Conservation (phyloP, 106 monocot genomes). For the Vanilla planifolia region DNA sequence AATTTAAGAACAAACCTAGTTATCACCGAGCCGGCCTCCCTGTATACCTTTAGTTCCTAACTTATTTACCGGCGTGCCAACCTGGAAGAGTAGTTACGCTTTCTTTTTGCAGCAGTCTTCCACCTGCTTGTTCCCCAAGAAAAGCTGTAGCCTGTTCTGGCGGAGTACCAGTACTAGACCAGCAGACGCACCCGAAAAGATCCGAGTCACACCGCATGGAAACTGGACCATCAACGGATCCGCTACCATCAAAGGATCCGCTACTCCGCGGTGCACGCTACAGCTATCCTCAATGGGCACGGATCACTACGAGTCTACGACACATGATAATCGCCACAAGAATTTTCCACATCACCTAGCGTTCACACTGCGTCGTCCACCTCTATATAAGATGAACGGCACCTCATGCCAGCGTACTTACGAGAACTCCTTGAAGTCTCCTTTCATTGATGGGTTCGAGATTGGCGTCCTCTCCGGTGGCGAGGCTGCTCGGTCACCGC, state of each 20-base stretch:
- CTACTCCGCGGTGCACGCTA: neutral
- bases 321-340: too few species aligned
- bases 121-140: neutral
- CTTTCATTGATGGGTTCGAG: slow-evolving; percentile 11
- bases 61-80: too few species aligned
- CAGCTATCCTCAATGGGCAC: neutral
- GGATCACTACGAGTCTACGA: too few species aligned
- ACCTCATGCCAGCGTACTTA: neutral
- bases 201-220: neutral
- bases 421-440: neutral
- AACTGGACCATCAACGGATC: neutral
- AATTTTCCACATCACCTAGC: neutral
- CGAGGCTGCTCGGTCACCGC: slow-evolving; percentile 8
- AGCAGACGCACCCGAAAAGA: neutral
- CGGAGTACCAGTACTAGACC: neutral
- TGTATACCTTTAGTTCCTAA: too few species aligned
- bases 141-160: neutral
- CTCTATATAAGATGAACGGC: neutral
- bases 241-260: neutral
- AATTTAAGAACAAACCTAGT: too few species aligned
- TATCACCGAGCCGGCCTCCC: too few species aligned
- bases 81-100: too few species aligned
- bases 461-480: slow-evolving; percentile 7
- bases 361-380: neutral
- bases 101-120: too few species aligned